Evolutionary conservation across 2,329 filamentous ascomycete genomes (phyloP).

Genomic region (Trichoderma sp.): DNA sequence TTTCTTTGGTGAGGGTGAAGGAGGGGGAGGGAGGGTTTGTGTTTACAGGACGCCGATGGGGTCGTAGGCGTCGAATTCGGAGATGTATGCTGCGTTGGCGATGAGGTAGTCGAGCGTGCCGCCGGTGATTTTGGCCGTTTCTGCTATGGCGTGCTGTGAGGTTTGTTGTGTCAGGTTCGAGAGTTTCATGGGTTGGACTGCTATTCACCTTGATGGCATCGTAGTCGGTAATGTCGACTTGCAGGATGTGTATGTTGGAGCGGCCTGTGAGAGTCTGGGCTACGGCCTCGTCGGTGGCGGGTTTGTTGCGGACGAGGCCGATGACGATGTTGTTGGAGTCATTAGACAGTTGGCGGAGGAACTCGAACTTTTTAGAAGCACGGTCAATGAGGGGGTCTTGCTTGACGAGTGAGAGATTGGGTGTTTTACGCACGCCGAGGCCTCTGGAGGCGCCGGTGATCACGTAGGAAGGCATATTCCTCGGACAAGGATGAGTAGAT

Average conservation of each 20-base stretch:
- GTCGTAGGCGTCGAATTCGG: neutral
- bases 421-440: neutral
- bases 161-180: neutral
- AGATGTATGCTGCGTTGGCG: conserved; percentile 10
- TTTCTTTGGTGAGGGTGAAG: neutral
- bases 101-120: conserved; percentile 3
- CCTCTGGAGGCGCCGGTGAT: conserved; percentile 12
- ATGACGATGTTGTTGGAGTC: conserved; percentile 7
- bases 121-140: neutral
- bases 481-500: fast-evolving
- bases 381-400: neutral
- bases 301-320: conserved; percentile 13
- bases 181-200: neutral
- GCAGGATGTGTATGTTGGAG: conserved; percentile 11
- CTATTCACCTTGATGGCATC: neutral
- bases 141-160: neutral
- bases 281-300: neutral
- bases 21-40: fast-evolving
- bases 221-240: conserved; percentile 15
- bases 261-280: neutral
- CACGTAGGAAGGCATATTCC: conserved; percentile 9
- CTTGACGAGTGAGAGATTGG: fast-evolving
- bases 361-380: neutral
- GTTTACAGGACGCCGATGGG: conserved; percentile 5
- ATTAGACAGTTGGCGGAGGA: neutral